These are phyloP conservation scores for Camellia granthamiana DNA, from an alignment of 148 eudicot genomes.

Conservation along the genomic window DNA sequence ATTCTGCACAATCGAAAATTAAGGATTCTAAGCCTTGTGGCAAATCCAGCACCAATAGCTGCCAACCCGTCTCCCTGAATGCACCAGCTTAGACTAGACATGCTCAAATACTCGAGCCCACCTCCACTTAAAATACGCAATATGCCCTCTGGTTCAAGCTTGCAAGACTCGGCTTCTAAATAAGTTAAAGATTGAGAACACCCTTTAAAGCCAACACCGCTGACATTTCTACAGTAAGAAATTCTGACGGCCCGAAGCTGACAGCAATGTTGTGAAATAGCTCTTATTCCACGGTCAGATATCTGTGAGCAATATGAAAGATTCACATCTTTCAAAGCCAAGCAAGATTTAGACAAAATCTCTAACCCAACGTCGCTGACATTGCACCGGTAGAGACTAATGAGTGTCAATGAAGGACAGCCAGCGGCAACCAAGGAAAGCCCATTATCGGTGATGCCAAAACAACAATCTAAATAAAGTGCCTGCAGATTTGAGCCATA, in stretches of 20 bases:
- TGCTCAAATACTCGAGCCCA: slow-evolving; percentile 33
- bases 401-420: slow-evolving; percentile 36
- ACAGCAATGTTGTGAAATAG: slow-evolving; percentile 41
- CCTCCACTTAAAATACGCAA: slow-evolving; percentile 31
- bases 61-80: slow-evolving; percentile 29
- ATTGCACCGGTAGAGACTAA: slow-evolving; percentile 62
- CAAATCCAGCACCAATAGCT: slow-evolving; percentile 41
- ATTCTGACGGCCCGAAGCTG: slow-evolving; percentile 45
- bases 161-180: slow-evolving; percentile 67
- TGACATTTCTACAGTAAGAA: slow-evolving; percentile 34
- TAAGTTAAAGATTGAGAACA: slow-evolving; percentile 40
- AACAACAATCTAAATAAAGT: slow-evolving; percentile 61
- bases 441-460: slow-evolving; percentile 46
- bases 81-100: slow-evolving; percentile 22
- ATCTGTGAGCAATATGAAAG: slow-evolving; percentile 43
- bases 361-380: slow-evolving; percentile 50
- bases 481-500: slow-evolving; percentile 42
- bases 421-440: slow-evolving; percentile 45
- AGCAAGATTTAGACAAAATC: slow-evolving; percentile 49
- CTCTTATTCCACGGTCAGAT: slow-evolving; percentile 49
- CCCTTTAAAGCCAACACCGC: slow-evolving; percentile 58
- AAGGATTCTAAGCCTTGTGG: slow-evolving; percentile 33
- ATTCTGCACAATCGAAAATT: slow-evolving; percentile 51
- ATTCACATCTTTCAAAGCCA: slow-evolving; percentile 45
- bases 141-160: slow-evolving; percentile 40